Evolutionary conservation across 2,329 filamentous ascomycete genomes (phyloP), one percentile per base, ranked within the genome.

Genomic region (Paraconiothyrium sp.): DNA sequence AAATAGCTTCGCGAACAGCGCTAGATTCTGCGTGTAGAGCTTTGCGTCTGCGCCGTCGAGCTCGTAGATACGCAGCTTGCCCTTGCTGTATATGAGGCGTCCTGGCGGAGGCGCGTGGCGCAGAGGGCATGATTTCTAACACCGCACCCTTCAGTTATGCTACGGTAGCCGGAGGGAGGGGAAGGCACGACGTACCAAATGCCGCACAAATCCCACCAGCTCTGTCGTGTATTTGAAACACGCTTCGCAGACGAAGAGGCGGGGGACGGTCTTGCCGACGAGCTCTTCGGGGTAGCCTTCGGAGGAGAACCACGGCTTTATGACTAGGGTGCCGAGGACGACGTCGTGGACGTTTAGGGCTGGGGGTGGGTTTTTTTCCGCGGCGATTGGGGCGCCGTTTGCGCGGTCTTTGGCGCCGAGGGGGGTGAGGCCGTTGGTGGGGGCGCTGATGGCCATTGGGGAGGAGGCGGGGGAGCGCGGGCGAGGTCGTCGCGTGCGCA

Each of bases 1-100:
- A 79, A 98, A 99, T 48, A 99, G 88, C 80, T 98, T 99, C 32
- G 93, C 94, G 78, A 98, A 97, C 49, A 99, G 89, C 10, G 92
- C 97, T 13, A 99, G 86, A 72, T 97, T 97, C 80, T 98, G 95
- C 69, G 93, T 94, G 77, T 97, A 98, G 34, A 97, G 86, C 76
- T 90, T 91, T 66, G 97, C 87, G 68, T 90, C 88, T 74, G 94
- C 93, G 22, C 95, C 95, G 75, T 99, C 95, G 8, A 98, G 89
- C 78, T 97, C 92, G 87, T 93, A 95, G 9, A 99, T 89, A 63
- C 91, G 90, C 85, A 94, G 96, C 69, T 91, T 89, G 52, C 89
- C 91, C 66, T 91, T 85, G 54, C 90, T 83, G 76, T 97, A 97
- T 27, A 97, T 85, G 74, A 90, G 90, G 90, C 50, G 82, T 83